These are phyloP conservation scores for Aleurites moluccanus DNA, from an alignment of 441 rosid genomes.

Conservation along the genomic window DNA sequence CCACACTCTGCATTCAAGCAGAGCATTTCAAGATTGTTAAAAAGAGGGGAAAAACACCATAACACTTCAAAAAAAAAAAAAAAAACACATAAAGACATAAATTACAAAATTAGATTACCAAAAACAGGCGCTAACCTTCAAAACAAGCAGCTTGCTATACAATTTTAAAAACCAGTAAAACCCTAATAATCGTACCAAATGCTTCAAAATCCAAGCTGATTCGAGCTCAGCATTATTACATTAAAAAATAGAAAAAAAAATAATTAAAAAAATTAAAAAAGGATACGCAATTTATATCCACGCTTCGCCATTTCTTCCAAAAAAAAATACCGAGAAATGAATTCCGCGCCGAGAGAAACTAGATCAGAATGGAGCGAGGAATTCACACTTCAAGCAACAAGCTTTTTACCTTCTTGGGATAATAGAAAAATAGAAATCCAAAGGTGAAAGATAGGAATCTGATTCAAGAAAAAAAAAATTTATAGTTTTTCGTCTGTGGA, in stretches of 20 bases:
- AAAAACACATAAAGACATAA: not conserved
- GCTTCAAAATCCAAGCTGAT: constrained; percentile 27
- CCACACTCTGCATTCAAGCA: too few species aligned
- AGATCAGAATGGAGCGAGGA: not conserved
- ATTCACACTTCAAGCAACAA: not conserved
- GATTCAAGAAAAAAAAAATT: constrained; percentile 7
- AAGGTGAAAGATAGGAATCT: constrained; percentile 5
- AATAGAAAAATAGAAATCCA: constrained; percentile 10
- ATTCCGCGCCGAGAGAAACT: not conserved
- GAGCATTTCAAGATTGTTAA: not conserved
- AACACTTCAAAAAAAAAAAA: not conserved
- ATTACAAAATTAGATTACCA: constrained; percentile 1
- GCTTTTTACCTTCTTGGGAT: not conserved
- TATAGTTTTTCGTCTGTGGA: not conserved
- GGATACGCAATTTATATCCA: constrained; percentile 99
- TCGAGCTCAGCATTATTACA: constrained; percentile 23
- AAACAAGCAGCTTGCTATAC: not conserved
- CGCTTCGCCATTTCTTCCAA: constrained; percentile 68
- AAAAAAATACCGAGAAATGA: not conserved
- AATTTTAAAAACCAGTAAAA: not conserved
- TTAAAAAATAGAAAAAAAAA: too few species aligned
- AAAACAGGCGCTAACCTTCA: not conserved
- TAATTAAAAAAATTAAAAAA: constrained; percentile 25
- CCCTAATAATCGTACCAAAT: not conserved
- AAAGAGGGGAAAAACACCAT: not conserved